A percentile compares a stretch with the other conserved stretches of the same genome.
Conservation (phyloP, 345 rosid genomes). For the Carallia brachiata region DNA sequence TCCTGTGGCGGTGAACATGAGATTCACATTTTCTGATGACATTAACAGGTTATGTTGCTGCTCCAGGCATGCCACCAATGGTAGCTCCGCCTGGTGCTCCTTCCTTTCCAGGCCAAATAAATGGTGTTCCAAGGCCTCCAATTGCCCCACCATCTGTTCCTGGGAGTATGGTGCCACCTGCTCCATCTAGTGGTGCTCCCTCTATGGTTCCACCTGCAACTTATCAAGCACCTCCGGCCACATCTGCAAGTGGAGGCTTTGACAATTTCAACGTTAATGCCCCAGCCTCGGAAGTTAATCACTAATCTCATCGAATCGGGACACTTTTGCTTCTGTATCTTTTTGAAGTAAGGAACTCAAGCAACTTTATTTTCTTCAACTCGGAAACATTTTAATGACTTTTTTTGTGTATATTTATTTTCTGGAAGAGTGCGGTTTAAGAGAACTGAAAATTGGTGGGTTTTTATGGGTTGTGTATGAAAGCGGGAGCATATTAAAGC, state of each 20-base stretch:
- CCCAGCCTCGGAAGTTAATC: constrained; percentile 16
- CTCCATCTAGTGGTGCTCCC: constrained; percentile 45
- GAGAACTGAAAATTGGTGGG: not conserved
- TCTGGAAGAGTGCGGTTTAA: not conserved
- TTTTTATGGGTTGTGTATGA: not conserved
- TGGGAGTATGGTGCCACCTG: constrained; percentile 49
- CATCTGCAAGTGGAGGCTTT: constrained; percentile 53
- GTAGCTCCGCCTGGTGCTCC: constrained; percentile 92
- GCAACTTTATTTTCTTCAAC: not conserved
- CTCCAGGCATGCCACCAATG: constrained; percentile 65
- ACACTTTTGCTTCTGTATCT: constrained; percentile 3
- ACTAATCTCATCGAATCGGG: constrained; percentile 13
- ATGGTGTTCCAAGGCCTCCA: constrained; percentile 65
- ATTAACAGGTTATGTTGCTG: constrained; percentile 51
- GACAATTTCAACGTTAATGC: constrained; percentile 47
- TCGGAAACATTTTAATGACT: not conserved
- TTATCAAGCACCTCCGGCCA: constrained; percentile 59
- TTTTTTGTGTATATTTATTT: not conserved
- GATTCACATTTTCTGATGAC: constrained; percentile 1
- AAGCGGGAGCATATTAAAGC: not conserved
- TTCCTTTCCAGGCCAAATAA: constrained; percentile 62
- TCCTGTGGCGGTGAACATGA: not conserved
- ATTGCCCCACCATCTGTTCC: constrained; percentile 48
- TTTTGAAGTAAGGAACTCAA: constrained; percentile 3
- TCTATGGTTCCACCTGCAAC: constrained; percentile 40